Percentiles rank a stretch among this genome's conserved stretches.
These are phyloP conservation scores for Penicillium steckii DNA, from an alignment of 495 filamentous ascomycete species.

Conservation along the genomic window DNA sequence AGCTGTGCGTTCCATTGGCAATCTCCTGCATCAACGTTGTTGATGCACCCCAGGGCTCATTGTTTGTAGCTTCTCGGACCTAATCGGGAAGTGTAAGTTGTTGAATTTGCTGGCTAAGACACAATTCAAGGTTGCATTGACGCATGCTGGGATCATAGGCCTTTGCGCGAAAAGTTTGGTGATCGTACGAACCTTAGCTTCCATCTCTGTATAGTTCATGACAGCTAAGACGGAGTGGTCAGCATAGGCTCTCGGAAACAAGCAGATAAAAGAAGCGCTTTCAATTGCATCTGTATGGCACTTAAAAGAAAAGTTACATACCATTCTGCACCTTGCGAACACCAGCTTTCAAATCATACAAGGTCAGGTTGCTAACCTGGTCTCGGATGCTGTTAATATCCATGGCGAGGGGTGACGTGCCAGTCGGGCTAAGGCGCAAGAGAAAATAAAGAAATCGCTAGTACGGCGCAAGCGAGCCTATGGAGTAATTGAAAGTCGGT, in stretches of 20 bases:
- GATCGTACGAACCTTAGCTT: conserved; percentile 73
- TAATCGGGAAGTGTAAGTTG: conserved; percentile 34
- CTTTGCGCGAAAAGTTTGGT: conserved; percentile 9
- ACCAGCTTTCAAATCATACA: conserved; percentile 97
- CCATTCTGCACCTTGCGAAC: conserved; percentile 99
- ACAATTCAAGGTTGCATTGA: background rate
- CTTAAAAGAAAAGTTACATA: conserved; percentile 36
- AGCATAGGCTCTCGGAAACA: conserved; percentile 6
- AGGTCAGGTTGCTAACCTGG: conserved; percentile 86
- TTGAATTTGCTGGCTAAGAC: background rate
- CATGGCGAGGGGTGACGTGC: conserved; percentile 52
- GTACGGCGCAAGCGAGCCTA: conserved; percentile 1
- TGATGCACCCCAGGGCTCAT: conserved; percentile 95
- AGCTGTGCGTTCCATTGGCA: conserved; percentile 95
- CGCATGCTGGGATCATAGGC: background rate
- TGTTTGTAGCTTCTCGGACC: conserved; percentile 97
- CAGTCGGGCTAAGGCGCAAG: conserved; percentile 15
- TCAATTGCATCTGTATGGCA: conserved; percentile 1
- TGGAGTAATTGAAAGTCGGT: conserved; percentile 11
- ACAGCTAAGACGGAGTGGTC: conserved; percentile 62
- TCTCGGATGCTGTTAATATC: conserved; percentile 84
- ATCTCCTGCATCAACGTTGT: conserved; percentile 95
- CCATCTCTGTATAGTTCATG: conserved; percentile 99
- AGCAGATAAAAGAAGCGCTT: conserved; percentile 11
- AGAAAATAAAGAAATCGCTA: background rate